Evolutionary conservation across 805 yeast genomes (phyloP), one percentile per base, ranked within the genome.

Genomic region (Hanseniaspora guilliermondii): DNA sequence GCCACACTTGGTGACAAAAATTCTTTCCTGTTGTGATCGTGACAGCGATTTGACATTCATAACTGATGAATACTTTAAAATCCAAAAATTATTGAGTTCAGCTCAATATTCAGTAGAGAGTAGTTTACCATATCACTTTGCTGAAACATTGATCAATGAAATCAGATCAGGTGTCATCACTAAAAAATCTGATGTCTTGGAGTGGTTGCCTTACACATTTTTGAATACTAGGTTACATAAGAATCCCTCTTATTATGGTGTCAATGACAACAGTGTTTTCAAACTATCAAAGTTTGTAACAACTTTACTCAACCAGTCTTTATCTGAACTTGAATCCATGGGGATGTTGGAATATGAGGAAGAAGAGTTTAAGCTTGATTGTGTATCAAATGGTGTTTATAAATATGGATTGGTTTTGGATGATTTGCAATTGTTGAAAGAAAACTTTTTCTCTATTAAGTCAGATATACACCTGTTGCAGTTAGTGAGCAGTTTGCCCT

Each of bases 181-280:
- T 46, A 73, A 77, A 7, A 79, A 85, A 62, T 96, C 89, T 61
- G 93, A 85, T 60, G 86, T 95, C 61, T 78, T 93, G 56, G 96
- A 91, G 62, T 87, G 95, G 94, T 63, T 93, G 35, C 85, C 96
- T 0, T 86, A 77, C 64, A 76, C 95, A 0, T 85, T 81, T 60
- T 85, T 89, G 62, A 93, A 87, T 67, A 73, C 94, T 58, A 73
- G 97, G 49, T 65, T 93, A 21, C 83, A 80, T 55, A 74, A 77
- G 36, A 93, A 93, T 65, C 97, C 98, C 3, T 80, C 93, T 56
- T 93, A 77, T 64, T 93, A 93, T 63, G 96, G 88, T n/a, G 76
- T 87, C 7, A 72, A 71, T 40, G 85, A 82, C 57, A 71, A 75
- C 2, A 70, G 85, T 1, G 79, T 79, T 44, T 67, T 75, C 32